Percentiles rank a stretch among this genome's conserved stretches.
phyloP scores from a whole-genome alignment of 2,329 filamentous ascomycete genomes.

The Teratosphaeria zuluensis region DNA sequence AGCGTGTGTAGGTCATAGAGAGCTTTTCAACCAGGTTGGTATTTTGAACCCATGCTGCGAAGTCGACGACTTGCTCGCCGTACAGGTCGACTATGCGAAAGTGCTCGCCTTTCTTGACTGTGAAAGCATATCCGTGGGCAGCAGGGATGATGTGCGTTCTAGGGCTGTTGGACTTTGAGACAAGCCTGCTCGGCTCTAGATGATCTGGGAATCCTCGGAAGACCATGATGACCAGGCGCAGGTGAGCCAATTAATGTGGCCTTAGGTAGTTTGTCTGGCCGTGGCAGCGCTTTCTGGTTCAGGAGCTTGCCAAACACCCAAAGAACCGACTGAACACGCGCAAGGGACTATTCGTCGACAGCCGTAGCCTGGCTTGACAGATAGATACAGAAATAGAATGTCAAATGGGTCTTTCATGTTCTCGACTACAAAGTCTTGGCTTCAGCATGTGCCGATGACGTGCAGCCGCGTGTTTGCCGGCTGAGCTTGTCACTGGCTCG shows the following conservation, averaged over 20 bases:
- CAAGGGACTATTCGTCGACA: background rate
- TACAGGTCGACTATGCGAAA: slow-evolving; percentile 33
- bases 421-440: background rate
- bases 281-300: too few species aligned
- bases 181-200: background rate
- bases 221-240: slow-evolving; percentile 2
- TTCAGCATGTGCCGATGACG: background rate
- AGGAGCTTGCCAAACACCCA: too few species aligned
- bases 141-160: slow-evolving; percentile 19
- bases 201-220: too few species aligned
- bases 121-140: slow-evolving; percentile 25
- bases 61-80: slow-evolving; percentile 32
- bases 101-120: slow-evolving; percentile 24
- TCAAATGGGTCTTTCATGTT: background rate
- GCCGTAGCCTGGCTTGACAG: background rate
- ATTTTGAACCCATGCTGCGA: slow-evolving; percentile 28
- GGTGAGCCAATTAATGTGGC: too few species aligned
- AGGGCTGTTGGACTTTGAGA: slow-evolving; percentile 1
- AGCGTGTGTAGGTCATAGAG: slow-evolving; percentile 31
- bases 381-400: background rate
- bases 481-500: background rate
- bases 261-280: too few species aligned
- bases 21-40: slow-evolving; percentile 26
- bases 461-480: background rate
- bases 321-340: background rate